Percentiles rank a stretch among this genome's conserved stretches.
phyloP scores from a whole-genome alignment of 1,284 basidiomycete genomes.

The Trichosporon sp. region DNA sequence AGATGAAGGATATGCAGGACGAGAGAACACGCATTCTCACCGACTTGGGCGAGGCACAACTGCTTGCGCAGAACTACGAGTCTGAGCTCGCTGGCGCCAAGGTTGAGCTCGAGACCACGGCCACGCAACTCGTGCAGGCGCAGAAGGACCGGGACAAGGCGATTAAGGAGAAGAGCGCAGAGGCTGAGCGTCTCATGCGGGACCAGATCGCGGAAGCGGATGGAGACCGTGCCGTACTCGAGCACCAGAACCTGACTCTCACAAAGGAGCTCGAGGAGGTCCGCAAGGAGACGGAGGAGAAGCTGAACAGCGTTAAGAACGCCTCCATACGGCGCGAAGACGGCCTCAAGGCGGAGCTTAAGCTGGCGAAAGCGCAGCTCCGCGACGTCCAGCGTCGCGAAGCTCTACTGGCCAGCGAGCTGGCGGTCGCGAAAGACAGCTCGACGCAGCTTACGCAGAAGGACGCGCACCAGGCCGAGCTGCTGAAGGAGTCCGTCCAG shows the following conservation, averaged over 20 bases:
- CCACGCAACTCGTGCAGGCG: conserved; percentile 67
- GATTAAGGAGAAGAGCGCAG: conserved; percentile 70
- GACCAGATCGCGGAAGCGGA: conserved; percentile 89
- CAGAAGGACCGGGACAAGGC: conserved; percentile 73
- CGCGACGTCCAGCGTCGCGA: conserved; percentile 52
- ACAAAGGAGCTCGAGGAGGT: conserved; percentile 59
- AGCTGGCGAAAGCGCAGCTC: conserved; percentile 53
- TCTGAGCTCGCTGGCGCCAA: conserved; percentile 63
- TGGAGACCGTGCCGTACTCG: conserved; percentile 83
- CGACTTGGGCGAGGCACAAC: conserved; percentile 72
- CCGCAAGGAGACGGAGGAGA: conserved; percentile 47
- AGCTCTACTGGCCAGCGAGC: conserved; percentile 49
- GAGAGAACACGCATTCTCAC: conserved; percentile 71
- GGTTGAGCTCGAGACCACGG: conserved; percentile 54
- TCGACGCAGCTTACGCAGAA: conserved; percentile 42
- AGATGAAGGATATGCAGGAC: conserved; percentile 67
- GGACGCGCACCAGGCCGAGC: conserved; percentile 40
- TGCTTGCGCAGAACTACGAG: conserved; percentile 71
- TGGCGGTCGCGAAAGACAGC: conserved; percentile 49
- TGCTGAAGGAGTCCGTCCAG: conserved; percentile 49
- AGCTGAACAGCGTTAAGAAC: conserved; percentile 52
- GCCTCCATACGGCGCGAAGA: conserved; percentile 50
- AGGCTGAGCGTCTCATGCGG: conserved; percentile 79
- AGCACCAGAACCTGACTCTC: conserved; percentile 79
- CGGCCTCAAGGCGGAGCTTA: conserved; percentile 55